These are phyloP conservation scores for Amaranthus palmeri DNA, from an alignment of 148 eudicot species.

Conservation along the genomic window DNA sequence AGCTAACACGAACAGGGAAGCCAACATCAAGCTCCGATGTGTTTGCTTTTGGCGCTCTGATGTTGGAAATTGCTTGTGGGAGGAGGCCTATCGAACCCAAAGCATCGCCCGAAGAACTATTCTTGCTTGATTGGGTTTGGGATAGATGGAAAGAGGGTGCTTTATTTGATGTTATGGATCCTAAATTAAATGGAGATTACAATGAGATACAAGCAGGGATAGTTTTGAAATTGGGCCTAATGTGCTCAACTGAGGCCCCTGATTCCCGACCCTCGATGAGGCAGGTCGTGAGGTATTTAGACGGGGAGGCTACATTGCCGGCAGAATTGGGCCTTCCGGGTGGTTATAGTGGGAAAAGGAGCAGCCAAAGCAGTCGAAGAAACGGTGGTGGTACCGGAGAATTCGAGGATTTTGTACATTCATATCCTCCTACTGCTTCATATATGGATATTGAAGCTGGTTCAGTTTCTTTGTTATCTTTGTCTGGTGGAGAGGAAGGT, in stretches of 20 bases:
- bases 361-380: slow-evolving; percentile 2
- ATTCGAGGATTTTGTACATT: slow-evolving; percentile 50
- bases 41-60: slow-evolving; percentile 78
- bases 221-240: slow-evolving; percentile 57
- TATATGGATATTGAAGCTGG: slow-evolving; percentile 45
- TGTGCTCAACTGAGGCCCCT: slow-evolving; percentile 59
- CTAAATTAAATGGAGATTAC: slow-evolving; percentile 49
- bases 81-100: slow-evolving; percentile 72
- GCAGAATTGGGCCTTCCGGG: slow-evolving; percentile 37
- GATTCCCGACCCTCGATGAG: slow-evolving; percentile 57
- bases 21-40: slow-evolving; percentile 75
- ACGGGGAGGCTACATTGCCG: slow-evolving; percentile 60
- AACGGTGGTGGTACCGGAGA: slow-evolving; percentile 20
- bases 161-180: slow-evolving; percentile 56
- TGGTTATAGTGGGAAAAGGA: slow-evolving; percentile 33
- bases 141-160: slow-evolving; percentile 55
- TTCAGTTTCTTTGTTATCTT: slow-evolving; percentile 28
- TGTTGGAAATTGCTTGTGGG: slow-evolving; percentile 79
- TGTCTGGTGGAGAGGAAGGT: slow-evolving; percentile 24
- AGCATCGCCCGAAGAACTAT: slow-evolving; percentile 64
- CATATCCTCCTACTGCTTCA: slow-evolving; percentile 49
- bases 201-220: slow-evolving; percentile 47
- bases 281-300: slow-evolving; percentile 69
- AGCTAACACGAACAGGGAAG: slow-evolving; percentile 75
- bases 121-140: slow-evolving; percentile 84